These are phyloP conservation scores for Pythium rhizo-oryzae DNA, from an alignment of 352 stramenopile species.

Conservation along the genomic window DNA sequence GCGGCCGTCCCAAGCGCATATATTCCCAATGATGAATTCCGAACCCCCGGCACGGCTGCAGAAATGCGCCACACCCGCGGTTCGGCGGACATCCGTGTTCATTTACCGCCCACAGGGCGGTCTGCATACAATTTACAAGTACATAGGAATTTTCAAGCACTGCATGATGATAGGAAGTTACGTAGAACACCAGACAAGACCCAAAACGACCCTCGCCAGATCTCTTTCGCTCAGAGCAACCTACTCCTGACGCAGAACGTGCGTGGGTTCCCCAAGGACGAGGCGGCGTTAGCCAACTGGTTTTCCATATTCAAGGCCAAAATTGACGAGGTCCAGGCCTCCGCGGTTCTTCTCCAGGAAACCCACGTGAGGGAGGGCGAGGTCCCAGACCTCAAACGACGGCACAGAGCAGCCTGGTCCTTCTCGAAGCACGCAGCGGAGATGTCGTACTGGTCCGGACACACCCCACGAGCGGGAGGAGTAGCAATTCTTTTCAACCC, in stretches of 20 bases:
- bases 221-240: no score
- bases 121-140: background rate
- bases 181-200: background rate
- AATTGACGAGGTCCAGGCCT: background rate
- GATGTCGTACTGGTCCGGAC: slow-evolving; percentile 6
- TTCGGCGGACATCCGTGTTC: background rate
- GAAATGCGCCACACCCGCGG: background rate
- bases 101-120: background rate
- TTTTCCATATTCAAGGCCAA: background rate
- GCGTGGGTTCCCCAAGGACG: background rate
- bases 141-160: background rate
- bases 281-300: background rate
- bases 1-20: background rate
- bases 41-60: background rate
- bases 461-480: background rate
- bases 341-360: background rate
- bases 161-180: background rate
- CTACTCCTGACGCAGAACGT: slow-evolving; percentile 4
- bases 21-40: background rate
- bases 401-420: slow-evolving; percentile 1
- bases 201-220: background rate
- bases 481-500: slow-evolving; percentile 11
- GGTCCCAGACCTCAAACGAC: background rate
- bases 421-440: background rate
- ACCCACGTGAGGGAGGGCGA: background rate